These are phyloP conservation scores for Sugiyamaella qingdaonensis DNA, from an alignment of 805 yeast genomes.

Conservation along the genomic window DNA sequence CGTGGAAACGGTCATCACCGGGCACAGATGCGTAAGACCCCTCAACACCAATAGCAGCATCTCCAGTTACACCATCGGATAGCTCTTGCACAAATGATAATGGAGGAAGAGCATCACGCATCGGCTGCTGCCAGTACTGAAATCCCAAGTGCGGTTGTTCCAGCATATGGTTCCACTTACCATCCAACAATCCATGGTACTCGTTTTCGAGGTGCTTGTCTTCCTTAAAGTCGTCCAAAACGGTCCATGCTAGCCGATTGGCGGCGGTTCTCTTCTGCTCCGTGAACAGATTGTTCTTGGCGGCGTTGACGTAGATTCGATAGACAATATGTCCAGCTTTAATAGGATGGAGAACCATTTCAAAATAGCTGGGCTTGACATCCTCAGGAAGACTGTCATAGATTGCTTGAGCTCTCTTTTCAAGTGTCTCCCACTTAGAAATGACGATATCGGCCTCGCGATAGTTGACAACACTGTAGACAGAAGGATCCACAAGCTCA, in stretches of 20 bases:
- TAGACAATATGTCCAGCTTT: conserved; percentile 15
- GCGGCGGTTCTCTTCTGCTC: conserved; percentile 16
- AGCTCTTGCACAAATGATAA: conserved; percentile 7
- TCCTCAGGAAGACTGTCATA: conserved; percentile 3
- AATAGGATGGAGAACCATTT: conserved; percentile 16
- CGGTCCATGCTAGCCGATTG: conserved; percentile 7
- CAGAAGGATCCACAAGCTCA: conserved; percentile 14
- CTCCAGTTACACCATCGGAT: conserved; percentile 5
- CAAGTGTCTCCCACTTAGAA: conserved; percentile 9
- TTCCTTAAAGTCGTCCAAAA: not conserved
- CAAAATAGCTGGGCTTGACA: conserved; percentile 11
- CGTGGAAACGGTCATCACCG: conserved; percentile 17
- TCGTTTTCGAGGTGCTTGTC: conserved; percentile 12
- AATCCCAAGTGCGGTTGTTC: conserved; percentile 17
- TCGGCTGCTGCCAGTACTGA: conserved; percentile 17
- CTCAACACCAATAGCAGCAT: conserved; percentile 12
- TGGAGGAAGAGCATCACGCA: conserved; percentile 15
- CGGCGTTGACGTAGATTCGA: conserved; percentile 15
- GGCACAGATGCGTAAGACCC: conserved; percentile 17
- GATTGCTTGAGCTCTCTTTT: conserved; percentile 9
- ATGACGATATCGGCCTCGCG: conserved; percentile 16
- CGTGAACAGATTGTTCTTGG: conserved; percentile 13
- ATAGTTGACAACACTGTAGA: conserved; percentile 14
- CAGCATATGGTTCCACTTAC: conserved; percentile 20
- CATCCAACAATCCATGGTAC: conserved; percentile 13